These are phyloP conservation scores for Wilcoxina mikolae DNA, from an alignment of 495 filamentous ascomycete genomes.

Conservation along the genomic window DNA sequence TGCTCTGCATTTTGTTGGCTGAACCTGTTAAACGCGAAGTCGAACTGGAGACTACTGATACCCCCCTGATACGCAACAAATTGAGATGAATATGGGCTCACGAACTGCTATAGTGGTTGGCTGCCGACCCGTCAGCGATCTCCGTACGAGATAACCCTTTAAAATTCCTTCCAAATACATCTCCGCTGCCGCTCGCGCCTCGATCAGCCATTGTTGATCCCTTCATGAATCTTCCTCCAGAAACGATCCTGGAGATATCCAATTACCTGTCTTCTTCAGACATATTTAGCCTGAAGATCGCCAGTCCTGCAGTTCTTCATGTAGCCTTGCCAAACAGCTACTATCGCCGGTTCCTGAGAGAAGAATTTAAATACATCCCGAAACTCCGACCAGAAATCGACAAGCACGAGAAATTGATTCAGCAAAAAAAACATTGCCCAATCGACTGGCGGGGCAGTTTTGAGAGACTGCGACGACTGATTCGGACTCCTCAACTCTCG, in stretches of 20 bases:
- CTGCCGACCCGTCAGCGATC: conserved; percentile 26
- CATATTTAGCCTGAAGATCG: conserved; percentile 23
- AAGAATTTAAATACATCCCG: conserved; percentile 29
- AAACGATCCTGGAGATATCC: conserved; percentile 25
- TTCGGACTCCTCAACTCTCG: conserved; percentile 16
- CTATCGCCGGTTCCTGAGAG: conserved; percentile 27
- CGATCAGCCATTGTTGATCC: conserved; percentile 20
- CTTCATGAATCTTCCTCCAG: conserved; percentile 23
- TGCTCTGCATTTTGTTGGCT: background rate
- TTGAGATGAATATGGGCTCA: conserved; percentile 11
- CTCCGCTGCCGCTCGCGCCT: conserved; percentile 12
- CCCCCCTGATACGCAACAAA: background rate
- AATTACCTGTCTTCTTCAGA: conserved; percentile 26
- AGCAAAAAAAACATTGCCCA: background rate
- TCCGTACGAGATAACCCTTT: conserved; percentile 21
- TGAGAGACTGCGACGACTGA: conserved; percentile 23
- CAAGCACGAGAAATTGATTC: conserved; percentile 5
- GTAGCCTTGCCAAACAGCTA: conserved; percentile 20
- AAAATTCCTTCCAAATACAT: conserved; percentile 2
- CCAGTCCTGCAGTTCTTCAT: conserved; percentile 22
- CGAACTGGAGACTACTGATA: background rate
- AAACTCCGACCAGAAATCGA: conserved; percentile 13
- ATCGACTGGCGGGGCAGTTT: conserved; percentile 29
- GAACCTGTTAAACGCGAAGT: no score
- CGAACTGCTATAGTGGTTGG: conserved; percentile 27